phyloP scores from a whole-genome alignment of 176 grass and related monocot genomes.

The Zea luxurians region DNA sequence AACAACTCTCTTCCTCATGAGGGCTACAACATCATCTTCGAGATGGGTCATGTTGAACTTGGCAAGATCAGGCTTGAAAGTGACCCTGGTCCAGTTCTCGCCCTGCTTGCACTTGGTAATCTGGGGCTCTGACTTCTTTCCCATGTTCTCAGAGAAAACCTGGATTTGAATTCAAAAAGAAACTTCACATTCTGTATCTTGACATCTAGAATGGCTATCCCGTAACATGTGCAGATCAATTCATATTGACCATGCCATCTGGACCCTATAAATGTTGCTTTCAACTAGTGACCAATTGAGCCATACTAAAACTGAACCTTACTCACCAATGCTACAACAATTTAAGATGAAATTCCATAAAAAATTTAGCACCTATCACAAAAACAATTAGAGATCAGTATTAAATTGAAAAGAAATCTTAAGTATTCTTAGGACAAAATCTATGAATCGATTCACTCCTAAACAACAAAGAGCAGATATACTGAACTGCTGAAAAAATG shows the following conservation, averaged over 20 bases:
- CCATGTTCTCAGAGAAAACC: slow-evolving; percentile 86
- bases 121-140: slow-evolving; percentile 64
- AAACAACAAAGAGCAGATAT: not conserved
- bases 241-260: not conserved
- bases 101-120: slow-evolving; percentile 74
- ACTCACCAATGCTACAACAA: not conserved
- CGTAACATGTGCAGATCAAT: not conserved
- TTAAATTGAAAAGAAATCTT: not conserved
- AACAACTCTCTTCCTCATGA: slow-evolving; percentile 91
- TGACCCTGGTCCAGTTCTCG: slow-evolving; percentile 88
- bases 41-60: slow-evolving; percentile 85
- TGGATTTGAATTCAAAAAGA: slow-evolving; percentile 23
- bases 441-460: not conserved
- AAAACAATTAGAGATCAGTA: not conserved
- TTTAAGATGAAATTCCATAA: not conserved
- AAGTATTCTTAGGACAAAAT: not conserved
- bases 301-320: not conserved
- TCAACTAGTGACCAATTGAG: not conserved
- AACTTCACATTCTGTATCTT: not conserved
- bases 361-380: not conserved
- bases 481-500: not conserved
- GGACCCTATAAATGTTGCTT: not conserved
- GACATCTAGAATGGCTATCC: not conserved
- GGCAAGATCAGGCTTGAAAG: slow-evolving; percentile 79
- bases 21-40: slow-evolving; percentile 78